Conservation (phyloP, 192 early-diverging fungal species). For the Mortierella claussenii region DNA sequence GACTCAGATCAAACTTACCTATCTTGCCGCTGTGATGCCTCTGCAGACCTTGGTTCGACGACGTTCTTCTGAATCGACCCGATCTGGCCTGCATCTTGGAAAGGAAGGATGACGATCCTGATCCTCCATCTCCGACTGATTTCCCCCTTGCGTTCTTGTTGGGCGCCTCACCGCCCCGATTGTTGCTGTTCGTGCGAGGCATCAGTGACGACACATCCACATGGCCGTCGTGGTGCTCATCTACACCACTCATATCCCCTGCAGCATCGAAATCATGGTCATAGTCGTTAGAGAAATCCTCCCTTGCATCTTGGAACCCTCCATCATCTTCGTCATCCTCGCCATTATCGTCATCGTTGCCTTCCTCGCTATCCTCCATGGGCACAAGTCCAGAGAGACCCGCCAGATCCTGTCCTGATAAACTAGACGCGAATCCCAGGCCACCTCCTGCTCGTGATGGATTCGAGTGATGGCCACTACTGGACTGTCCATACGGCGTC, state of each 20-base stretch:
- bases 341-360: conserved; percentile 14
- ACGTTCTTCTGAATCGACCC: background rate
- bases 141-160: too few species aligned
- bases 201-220: too few species aligned
- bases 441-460: conserved; percentile 6
- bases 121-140: too few species aligned
- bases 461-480: conserved; percentile 2
- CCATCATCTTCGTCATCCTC: conserved; percentile 5
- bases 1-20: background rate
- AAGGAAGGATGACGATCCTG: too few species aligned
- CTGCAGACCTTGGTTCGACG: conserved; percentile 10
- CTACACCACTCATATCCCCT: background rate
- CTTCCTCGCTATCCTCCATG: conserved; percentile 11
- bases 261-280: too few species aligned
- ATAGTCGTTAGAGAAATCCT: conserved; percentile 9
- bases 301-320: conserved; percentile 4
- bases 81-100: too few species aligned
- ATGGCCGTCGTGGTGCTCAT: too few species aligned
- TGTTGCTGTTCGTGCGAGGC: background rate
- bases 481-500: background rate
- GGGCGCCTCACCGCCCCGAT: too few species aligned
- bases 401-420: conserved; percentile 13
- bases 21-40: conserved; percentile 6
- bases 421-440: conserved; percentile 7
- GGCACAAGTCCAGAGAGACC: background rate